phyloP scores from a whole-genome alignment of 176 grass and related monocot genomes.

The Chloris gayana region DNA sequence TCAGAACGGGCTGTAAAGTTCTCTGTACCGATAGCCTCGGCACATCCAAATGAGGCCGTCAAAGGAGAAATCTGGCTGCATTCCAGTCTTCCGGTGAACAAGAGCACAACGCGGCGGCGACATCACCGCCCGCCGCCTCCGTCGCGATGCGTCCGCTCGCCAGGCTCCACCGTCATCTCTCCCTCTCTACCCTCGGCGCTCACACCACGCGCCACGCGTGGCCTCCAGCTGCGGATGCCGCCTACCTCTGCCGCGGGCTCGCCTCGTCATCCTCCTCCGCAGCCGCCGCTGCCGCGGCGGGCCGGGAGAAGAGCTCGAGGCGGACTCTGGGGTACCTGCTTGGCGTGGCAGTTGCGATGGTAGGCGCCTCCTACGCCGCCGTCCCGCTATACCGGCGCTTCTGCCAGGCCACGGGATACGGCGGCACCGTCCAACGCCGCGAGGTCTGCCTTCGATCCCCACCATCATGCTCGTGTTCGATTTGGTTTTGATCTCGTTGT shows the following conservation, averaged over 20 bases:
- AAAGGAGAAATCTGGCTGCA: neutral
- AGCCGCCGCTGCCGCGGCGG: no score
- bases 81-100: neutral
- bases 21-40: neutral
- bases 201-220: constrained; percentile 2
- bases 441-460: constrained; percentile 44
- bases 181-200: constrained; percentile 8
- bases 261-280: constrained; percentile 33
- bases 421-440: constrained; percentile 66
- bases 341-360: constrained; percentile 72
- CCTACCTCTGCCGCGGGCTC: constrained; percentile 40
- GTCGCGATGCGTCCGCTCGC: constrained; percentile 44
- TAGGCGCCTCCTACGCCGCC: constrained; percentile 90
- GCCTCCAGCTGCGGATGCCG: neutral
- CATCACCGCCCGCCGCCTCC: constrained; percentile 19
- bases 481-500: neutral
- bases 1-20: no score
- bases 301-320: constrained; percentile 76
- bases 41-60: neutral
- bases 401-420: constrained; percentile 85
- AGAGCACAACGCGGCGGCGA: constrained; percentile 20
- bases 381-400: constrained; percentile 88
- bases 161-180: constrained; percentile 26
- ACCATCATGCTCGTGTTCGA: neutral
- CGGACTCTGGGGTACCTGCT: constrained; percentile 73